A percentile compares a stretch with the other conserved stretches of the same genome.
These are phyloP conservation scores for Begonia loranthoides DNA, from an alignment of 306 rosid genomes.

Conservation along the genomic window DNA sequence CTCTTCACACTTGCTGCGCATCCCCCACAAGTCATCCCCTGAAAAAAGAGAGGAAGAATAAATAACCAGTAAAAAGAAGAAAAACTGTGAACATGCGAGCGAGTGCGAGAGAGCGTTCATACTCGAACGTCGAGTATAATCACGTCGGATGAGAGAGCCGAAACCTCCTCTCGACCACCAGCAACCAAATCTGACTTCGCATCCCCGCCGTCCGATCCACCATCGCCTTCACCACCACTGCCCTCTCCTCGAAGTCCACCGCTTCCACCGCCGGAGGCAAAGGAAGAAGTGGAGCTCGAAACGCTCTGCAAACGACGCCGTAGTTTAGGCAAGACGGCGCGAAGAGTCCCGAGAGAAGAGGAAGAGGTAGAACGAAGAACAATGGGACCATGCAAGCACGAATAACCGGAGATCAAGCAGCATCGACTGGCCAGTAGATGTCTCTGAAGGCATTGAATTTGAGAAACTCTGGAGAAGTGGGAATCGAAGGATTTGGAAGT, in stretches of 20 bases:
- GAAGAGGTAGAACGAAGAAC: constrained; percentile 10
- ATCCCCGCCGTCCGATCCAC: constrained; percentile 42
- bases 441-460: constrained; percentile 13
- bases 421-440: constrained; percentile 26
- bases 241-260: constrained; percentile 28
- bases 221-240: constrained; percentile 27
- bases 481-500: constrained; percentile 38
- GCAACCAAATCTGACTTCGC: constrained; percentile 35
- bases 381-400: constrained; percentile 7
- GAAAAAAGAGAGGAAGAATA: constrained; percentile 4
- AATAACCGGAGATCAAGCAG: constrained; percentile 12
- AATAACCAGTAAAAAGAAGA: background rate
- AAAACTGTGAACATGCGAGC: background rate
- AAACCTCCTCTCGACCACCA: constrained; percentile 37
- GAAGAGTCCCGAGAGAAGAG: constrained; percentile 18
- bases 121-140: constrained; percentile 86
- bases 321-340: constrained; percentile 11
- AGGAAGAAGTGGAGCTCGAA: constrained; percentile 43
- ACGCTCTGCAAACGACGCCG: constrained; percentile 30
- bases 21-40: constrained; percentile 35
- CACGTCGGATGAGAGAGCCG: constrained; percentile 41
- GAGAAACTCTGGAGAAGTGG: constrained; percentile 14
- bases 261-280: constrained; percentile 41
- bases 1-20: constrained; percentile 18
- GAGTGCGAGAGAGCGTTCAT: constrained; percentile 13